phyloP scores from a whole-genome alignment of 2,329 filamentous ascomycete genomes.

The Penicillium palitans region DNA sequence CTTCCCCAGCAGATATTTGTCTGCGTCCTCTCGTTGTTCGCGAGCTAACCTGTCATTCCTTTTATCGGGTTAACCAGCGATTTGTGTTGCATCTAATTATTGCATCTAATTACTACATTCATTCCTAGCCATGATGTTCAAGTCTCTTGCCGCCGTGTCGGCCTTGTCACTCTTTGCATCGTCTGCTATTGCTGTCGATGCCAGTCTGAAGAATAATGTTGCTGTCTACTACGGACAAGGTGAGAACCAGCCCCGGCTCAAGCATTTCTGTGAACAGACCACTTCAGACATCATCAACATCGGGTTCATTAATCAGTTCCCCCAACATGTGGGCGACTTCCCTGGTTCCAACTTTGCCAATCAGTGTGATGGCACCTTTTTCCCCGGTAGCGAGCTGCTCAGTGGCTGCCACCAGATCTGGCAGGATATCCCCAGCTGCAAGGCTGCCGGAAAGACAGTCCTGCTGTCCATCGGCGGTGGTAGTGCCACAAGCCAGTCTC shows the following conservation, averaged over 20 bases:
- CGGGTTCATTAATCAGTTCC: slow-evolving; percentile 57
- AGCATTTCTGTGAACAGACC: slow-evolving; percentile 53
- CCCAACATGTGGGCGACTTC: slow-evolving; percentile 47
- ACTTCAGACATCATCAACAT: slow-evolving; percentile 58
- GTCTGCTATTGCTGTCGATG: slow-evolving; percentile 44
- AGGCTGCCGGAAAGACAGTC: slow-evolving; percentile 46
- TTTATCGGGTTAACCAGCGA: slow-evolving; percentile 33
- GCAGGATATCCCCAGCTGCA: slow-evolving; percentile 44
- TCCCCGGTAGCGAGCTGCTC: slow-evolving; percentile 45
- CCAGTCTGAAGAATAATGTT: slow-evolving; percentile 49
- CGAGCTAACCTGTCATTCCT: slow-evolving; percentile 33
- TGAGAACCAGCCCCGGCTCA: slow-evolving; percentile 48
- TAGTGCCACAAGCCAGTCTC: slow-evolving; percentile 42
- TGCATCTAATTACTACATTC: slow-evolving; percentile 26
- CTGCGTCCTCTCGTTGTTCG: slow-evolving; percentile 58
- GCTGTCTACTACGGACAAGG: slow-evolving; percentile 60
- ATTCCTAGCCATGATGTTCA: slow-evolving; percentile 41
- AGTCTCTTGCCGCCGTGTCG: slow-evolving; percentile 37
- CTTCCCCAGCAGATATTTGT: slow-evolving; percentile 42
- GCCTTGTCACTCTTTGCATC: slow-evolving; percentile 36
- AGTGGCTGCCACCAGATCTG: slow-evolving; percentile 46
- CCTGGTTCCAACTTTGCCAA: slow-evolving; percentile 59
- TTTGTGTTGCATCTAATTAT: slow-evolving; percentile 33
- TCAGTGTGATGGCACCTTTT: slow-evolving; percentile 49
- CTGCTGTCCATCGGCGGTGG: slow-evolving; percentile 53